Base-by-base conservation (phyloP, 2,329 filamentous ascomycete species). In the Aspergillus caelatus region DNA sequence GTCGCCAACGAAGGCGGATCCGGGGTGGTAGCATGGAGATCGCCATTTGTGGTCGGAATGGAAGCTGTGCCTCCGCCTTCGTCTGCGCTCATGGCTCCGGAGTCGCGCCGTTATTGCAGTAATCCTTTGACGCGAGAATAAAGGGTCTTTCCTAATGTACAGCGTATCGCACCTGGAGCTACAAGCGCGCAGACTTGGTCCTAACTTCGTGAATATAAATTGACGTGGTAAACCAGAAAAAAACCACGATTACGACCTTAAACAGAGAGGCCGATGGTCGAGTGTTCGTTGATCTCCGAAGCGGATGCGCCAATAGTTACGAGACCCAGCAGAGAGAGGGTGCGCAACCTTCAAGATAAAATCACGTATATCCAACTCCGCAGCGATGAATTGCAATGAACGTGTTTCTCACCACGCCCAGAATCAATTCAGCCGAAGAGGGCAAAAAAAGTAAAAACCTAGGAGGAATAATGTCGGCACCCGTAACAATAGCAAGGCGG, bases 71-170 rank as follows among this genome's bases (percentile, higher is more conserved):
- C 70, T 66, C 70, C 71, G 61, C 69, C 70, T 71, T 78, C 75
- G 69, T 78, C 76, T 66, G 76, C 74, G 70, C 76, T 77, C 77
- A 79, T 79, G 66, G 59, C 63, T 70, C 62, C 63, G 63, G 63
- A 65, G 65, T 70, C 64, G 70, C 71, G 73, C 70, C 68, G 66
- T 62, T 59, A 57, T 59, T 50, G 65, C 50, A 63, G 57, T 67
- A 52, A 63, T 64, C 63, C 61, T 58, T 67, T 52, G 61, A 67
- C 66, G 67, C 68, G 70, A 68, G 46, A 57, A 64, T 46, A 34
- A 45, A 63, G 43, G 39, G 53, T 58, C 28, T 53, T 60, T 59
- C 54, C 36, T 54, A 52, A 21, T 34, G 46, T 32, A n/a, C 52
- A 39, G 56, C 16, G 56, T 34, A 36, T 53, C 59, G 53, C 30